Conservation (phyloP, 2,329 filamentous ascomycete species). For the Colletotrichum scovillei region DNA sequence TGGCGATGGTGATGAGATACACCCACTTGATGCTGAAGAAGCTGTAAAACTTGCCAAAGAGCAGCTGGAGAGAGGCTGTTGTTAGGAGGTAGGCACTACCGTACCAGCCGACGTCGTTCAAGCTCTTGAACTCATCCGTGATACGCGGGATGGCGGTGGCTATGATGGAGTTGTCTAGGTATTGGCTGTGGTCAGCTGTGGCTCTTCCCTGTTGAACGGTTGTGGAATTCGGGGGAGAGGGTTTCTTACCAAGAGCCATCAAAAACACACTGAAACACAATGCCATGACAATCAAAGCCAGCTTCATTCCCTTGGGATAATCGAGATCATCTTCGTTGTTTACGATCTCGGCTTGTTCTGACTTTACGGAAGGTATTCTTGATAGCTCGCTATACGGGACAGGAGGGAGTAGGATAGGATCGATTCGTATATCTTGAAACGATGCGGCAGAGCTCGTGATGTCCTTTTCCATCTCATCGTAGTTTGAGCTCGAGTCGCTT, state of each 20-base stretch:
- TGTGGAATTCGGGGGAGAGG: neutral
- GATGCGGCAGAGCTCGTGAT: conserved; percentile 18
- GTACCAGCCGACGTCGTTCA: conserved; percentile 63
- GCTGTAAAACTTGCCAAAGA: conserved; percentile 56
- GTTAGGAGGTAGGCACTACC: conserved; percentile 57
- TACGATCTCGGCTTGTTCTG: neutral
- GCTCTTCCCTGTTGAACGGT: neutral
- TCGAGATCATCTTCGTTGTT: neutral
- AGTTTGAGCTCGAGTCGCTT: conserved; percentile 14
- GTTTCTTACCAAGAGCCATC: conserved; percentile 50
- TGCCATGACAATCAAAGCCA: conserved; percentile 50
- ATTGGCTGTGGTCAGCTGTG: neutral
- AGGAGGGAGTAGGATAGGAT: neutral
- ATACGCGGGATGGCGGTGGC: conserved; percentile 57
- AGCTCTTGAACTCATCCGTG: conserved; percentile 54
- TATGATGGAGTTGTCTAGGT: conserved; percentile 53
- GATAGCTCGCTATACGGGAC: neutral
- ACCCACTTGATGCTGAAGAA: conserved; percentile 56
- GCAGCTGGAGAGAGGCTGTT: conserved; percentile 51
- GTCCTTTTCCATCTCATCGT: conserved; percentile 27
- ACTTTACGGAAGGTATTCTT: neutral
- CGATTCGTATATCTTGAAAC: neutral
- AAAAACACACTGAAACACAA: conserved; percentile 53
- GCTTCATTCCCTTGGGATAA: conserved; percentile 39
- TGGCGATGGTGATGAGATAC: conserved; percentile 49